Evolutionary conservation across 140 eudicot genomes (phyloP), one percentile per base, ranked within the genome.

Genomic region (Oenanthe javanica): DNA sequence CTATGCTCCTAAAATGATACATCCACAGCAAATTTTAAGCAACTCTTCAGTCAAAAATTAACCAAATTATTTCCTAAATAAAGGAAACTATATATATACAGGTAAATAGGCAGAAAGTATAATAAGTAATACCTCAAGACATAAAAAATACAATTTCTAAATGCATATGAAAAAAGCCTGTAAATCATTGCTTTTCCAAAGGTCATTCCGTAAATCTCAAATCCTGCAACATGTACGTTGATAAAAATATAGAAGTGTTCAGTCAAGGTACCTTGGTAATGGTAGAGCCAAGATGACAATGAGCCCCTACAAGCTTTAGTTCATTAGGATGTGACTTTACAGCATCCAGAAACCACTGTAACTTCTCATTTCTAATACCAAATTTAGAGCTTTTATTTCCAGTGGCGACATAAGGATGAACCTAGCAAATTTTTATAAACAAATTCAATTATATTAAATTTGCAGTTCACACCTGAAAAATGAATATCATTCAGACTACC

Each of bases 221-320:
- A 49, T 10, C 52, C 10, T 9, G 15, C 14, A 55, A 55, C 8
- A 16, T 55, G 23, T 19, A 2, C 4, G 23, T 55, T 55, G 12
- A 42, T 38, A n/a, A n/a, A 36, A 43, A 46, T 11, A 61, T 46
- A 82, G 50, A 54, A 31, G 14, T 75, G 31, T 50, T 6, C 36
- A 0, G n/a, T n/a, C 25, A 77, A 45, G 59, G 47, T 84, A 94
- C 98, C 97, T 92, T 94, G 83, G 98, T 92, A 31, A 94, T 94
- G 80, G 98, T 94, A 27, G 97, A 94, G 31, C 98, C 98, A 55
- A 94, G 96, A 92, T 94, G 98, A 80, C 98, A 94, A 75, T 94
- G 98, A 19, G 97, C 98, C 15, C 98, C 98, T 21, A 94, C 97
- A 76, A 94, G 90, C 90, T 94, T 90, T 71, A 94, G 84, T 85